Evolutionary conservation across 148 eudicot species (phyloP).

Genomic region (Gaultheria prostrata): DNA sequence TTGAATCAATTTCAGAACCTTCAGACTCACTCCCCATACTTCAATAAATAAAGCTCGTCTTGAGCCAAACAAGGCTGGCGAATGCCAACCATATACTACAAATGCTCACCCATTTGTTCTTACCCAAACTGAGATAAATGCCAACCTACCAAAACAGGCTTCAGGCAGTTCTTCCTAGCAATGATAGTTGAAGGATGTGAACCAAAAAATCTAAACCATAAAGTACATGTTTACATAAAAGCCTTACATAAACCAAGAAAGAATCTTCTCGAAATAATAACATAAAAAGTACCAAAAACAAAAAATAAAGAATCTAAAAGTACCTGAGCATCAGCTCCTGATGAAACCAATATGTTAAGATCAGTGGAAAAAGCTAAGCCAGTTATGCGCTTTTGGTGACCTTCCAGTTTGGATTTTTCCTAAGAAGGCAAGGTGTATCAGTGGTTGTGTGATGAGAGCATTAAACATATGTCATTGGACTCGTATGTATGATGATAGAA

Average conservation of each 20-base stretch:
- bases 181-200: not conserved
- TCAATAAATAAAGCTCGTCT: too few species aligned
- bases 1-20: too few species aligned
- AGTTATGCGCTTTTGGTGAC: constrained; percentile 76
- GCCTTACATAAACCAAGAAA: too few species aligned
- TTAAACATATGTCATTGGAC: not conserved
- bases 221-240: too few species aligned
- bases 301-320: not conserved
- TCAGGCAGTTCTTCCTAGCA: not conserved
- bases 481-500: too few species aligned
- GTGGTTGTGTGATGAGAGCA: not conserved
- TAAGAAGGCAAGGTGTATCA: constrained; percentile 16
- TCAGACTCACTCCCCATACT: too few species aligned
- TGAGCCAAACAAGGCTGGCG: too few species aligned
- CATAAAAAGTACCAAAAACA: not conserved
- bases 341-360: constrained; percentile 70
- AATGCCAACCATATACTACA: not conserved
- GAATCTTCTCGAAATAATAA: too few species aligned
- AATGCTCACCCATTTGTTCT: not conserved
- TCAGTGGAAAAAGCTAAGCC: constrained; percentile 75
- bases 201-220: not conserved
- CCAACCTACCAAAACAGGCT: not conserved
- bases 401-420: constrained; percentile 73
- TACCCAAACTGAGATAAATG: not conserved
- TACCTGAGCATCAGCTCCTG: constrained; percentile 96